Percentiles rank a stretch among this genome's conserved stretches.
phyloP scores from a whole-genome alignment of 1,284 basidiomycete genomes.

The Cutaneotrichosporon cutaneum region DNA sequence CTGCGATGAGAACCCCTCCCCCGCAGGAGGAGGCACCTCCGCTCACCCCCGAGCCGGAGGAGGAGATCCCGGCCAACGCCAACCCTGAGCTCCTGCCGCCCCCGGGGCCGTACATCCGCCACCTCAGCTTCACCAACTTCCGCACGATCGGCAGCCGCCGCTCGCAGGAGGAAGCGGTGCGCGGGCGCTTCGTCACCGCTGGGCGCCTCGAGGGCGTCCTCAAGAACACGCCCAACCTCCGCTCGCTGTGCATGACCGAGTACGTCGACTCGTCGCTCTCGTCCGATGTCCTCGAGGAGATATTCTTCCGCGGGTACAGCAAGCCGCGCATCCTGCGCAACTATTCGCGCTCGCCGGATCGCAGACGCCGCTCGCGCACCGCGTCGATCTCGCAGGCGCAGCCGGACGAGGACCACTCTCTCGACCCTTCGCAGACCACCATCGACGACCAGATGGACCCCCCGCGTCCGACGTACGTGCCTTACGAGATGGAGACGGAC shows the following conservation, averaged over 20 bases:
- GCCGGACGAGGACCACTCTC: conserved; percentile 7
- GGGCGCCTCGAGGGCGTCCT: conserved; percentile 76
- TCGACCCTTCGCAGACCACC: conserved; percentile 19
- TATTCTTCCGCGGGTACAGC: conserved; percentile 71
- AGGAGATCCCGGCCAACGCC: conserved; percentile 25
- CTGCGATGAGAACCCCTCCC: conserved; percentile 21
- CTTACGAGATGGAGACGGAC: conserved; percentile 55
- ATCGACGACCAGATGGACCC: conserved; percentile 31
- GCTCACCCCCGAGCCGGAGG: not conserved
- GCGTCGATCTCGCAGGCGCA: conserved; percentile 46
- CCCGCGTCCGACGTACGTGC: conserved; percentile 44
- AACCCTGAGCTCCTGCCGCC: conserved; percentile 47
- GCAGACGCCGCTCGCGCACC: conserved; percentile 31
- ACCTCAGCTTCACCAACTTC: conserved; percentile 89
- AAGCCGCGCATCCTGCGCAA: conserved; percentile 34
- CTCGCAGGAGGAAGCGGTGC: conserved; percentile 83
- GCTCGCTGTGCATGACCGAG: conserved; percentile 84
- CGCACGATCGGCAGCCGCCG: conserved; percentile 91
- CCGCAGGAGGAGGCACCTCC: conserved; percentile 11
- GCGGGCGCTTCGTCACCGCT: conserved; percentile 88
- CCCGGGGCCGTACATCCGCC: conserved; percentile 56
- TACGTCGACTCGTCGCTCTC: conserved; percentile 92
- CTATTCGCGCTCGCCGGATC: conserved; percentile 18
- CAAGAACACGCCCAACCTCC: conserved; percentile 83
- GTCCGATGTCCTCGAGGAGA: conserved; percentile 73